phyloP scores from a whole-genome alignment of 768 basidiomycete genomes.

The Phylloporus arenicola region DNA sequence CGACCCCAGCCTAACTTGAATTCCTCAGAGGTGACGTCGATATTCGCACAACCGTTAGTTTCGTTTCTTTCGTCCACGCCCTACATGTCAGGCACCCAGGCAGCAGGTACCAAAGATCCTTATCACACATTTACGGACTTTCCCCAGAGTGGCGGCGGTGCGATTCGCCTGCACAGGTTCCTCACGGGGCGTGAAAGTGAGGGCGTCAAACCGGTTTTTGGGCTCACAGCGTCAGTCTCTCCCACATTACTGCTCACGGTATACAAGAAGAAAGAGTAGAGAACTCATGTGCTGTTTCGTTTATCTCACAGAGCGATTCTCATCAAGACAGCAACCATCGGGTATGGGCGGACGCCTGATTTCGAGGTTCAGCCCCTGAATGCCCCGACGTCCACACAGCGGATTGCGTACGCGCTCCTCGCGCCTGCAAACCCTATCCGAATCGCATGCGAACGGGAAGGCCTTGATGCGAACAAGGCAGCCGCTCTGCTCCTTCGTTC shows the following conservation, averaged over 20 bases:
- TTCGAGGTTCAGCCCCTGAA: slow-evolving; percentile 42
- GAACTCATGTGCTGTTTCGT: not conserved
- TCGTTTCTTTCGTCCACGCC: slow-evolving; percentile 63
- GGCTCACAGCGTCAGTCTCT: slow-evolving; percentile 72
- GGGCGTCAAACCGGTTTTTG: slow-evolving; percentile 85
- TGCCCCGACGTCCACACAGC: slow-evolving; percentile 36
- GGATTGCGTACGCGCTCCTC: slow-evolving; percentile 42
- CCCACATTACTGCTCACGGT: not conserved
- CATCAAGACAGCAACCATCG: slow-evolving; percentile 44
- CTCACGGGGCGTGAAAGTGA: slow-evolving; percentile 81
- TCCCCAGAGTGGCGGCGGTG: slow-evolving; percentile 36
- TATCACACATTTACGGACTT: slow-evolving; percentile 66
- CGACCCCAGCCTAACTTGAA: slow-evolving; percentile 68
- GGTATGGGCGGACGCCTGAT: slow-evolving; percentile 42
- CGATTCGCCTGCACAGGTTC: slow-evolving; percentile 64
- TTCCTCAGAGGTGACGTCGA: slow-evolving; percentile 64
- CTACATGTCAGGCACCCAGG: slow-evolving; percentile 53
- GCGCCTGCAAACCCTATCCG: slow-evolving; percentile 20
- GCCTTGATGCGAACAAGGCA: slow-evolving; percentile 17
- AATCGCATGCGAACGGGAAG: slow-evolving; percentile 24
- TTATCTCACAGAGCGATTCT: slow-evolving; percentile 41
- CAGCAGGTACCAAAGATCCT: slow-evolving; percentile 39
- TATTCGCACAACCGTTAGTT: slow-evolving; percentile 81
- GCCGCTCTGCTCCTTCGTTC: slow-evolving; percentile 15
- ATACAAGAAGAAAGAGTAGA: not conserved